These are phyloP conservation scores for Clathrus columnatus DNA, from an alignment of 768 basidiomycete species.

Conservation along the genomic window DNA sequence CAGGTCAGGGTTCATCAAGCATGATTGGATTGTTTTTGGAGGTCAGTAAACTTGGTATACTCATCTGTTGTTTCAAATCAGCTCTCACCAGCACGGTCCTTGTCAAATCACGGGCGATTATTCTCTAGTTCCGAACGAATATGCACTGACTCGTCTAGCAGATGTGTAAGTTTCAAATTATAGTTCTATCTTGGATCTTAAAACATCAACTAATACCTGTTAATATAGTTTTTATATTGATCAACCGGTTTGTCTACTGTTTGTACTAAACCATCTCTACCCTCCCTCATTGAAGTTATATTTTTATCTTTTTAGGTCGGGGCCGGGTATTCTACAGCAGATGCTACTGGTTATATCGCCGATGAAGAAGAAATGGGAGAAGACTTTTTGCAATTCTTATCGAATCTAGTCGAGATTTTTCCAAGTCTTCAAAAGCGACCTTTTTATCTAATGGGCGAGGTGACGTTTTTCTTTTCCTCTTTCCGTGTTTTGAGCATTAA, in stretches of 20 bases:
- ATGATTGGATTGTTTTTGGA: conserved; percentile 13
- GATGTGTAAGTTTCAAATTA: conserved; percentile 32
- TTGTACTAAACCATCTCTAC: not conserved
- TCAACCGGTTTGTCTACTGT: conserved; percentile 30
- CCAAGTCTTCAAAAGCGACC: conserved; percentile 60
- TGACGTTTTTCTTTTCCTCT: not conserved
- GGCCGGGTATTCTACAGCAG: conserved; percentile 56
- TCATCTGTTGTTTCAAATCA: not conserved
- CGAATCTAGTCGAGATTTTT: conserved; percentile 66
- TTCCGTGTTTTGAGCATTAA: not conserved
- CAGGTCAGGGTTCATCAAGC: conserved; percentile 15
- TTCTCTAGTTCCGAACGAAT: conserved; percentile 39
- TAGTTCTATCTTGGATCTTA: too few relatives aligned
- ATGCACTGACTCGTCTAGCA: conserved; percentile 50
- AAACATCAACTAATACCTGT: not conserved
- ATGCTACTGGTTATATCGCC: conserved; percentile 47
- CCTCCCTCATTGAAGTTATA: not conserved
- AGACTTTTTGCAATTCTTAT: conserved; percentile 56
- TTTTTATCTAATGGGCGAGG: conserved; percentile 57
- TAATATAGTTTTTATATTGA: not conserved
- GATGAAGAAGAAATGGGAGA: conserved; percentile 59
- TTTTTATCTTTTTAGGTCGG: conserved; percentile 30
- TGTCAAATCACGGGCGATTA: conserved; percentile 48
- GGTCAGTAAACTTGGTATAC: not conserved
- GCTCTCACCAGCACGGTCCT: conserved; percentile 50